Percentiles rank a stretch among this genome's conserved stretches.
phyloP scores from a whole-genome alignment of 352 stramenopile genomes.

The Pythium rishiriense region DNA sequence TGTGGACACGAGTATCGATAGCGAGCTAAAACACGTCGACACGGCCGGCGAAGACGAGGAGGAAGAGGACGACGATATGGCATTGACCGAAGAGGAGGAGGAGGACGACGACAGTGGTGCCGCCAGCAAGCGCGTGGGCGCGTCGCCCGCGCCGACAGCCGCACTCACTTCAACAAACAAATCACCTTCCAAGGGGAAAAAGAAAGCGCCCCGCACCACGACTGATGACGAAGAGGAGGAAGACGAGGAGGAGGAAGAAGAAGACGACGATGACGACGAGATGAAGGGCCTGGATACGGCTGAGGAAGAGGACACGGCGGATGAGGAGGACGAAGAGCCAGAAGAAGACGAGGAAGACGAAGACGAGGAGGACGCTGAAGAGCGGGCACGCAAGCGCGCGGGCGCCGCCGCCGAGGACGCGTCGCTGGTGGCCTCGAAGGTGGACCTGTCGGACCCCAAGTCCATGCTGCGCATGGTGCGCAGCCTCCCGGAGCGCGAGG shows the following conservation, averaged over 20 bases:
- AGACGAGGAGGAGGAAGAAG: constrained; percentile 28
- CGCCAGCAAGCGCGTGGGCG: neutral
- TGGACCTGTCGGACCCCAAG: constrained; percentile 54
- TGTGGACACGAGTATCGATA: constrained; percentile 14
- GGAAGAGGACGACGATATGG: constrained; percentile 43
- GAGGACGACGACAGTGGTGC: constrained; percentile 24
- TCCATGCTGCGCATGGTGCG: constrained; percentile 81
- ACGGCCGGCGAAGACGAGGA: constrained; percentile 41
- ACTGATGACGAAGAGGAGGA: constrained; percentile 27
- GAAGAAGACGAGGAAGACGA: constrained; percentile 38
- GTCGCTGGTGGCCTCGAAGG: constrained; percentile 24
- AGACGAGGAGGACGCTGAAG: constrained; percentile 21
- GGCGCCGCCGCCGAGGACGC: constrained; percentile 1
- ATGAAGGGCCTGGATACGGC: constrained; percentile 37
- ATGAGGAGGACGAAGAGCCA: constrained; percentile 31
- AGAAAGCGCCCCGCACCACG: constrained; percentile 25
- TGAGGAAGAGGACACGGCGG: constrained; percentile 37
- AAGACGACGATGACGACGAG: constrained; percentile 47
- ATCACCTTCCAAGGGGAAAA: constrained; percentile 28
- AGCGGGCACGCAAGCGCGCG: constrained; percentile 1
- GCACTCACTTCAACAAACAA: neutral
- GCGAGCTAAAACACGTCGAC: constrained; percentile 26
- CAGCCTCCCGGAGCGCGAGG: constrained; percentile 60
- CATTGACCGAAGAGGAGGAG: constrained; percentile 62
- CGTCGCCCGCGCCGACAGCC: neutral